These are phyloP conservation scores for Beauveria scarabaeidicola DNA, from an alignment of 2,329 filamentous ascomycete species.

Conservation along the genomic window DNA sequence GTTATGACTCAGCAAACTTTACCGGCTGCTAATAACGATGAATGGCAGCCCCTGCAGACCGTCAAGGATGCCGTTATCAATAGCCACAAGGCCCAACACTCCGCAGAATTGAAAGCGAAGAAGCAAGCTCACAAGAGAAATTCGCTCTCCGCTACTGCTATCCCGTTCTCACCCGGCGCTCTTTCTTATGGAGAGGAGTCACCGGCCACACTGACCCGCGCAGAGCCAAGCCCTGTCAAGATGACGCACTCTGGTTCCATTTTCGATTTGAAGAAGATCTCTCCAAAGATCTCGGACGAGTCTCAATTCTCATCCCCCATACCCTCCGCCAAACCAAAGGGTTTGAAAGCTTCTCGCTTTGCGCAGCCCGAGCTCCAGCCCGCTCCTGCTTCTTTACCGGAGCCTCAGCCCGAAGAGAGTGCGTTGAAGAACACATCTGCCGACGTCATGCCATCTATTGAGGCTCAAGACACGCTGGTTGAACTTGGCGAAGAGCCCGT, in stretches of 20 bases:
- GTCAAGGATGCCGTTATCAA: conserved; percentile 34
- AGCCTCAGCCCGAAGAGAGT: conserved; percentile 14
- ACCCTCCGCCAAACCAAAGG: conserved; percentile 33
- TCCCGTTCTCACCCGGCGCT: conserved; percentile 52
- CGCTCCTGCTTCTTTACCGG: conserved; percentile 12
- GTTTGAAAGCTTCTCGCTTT: conserved; percentile 36
- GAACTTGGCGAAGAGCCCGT: conserved; percentile 16
- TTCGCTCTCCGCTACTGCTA: conserved; percentile 62
- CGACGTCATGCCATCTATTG: conserved; percentile 9
- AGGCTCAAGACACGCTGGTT: conserved; percentile 13
- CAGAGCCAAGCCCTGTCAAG: conserved; percentile 4
- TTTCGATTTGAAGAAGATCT: neutral
- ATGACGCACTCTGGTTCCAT: neutral
- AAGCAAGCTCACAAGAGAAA: conserved; percentile 7
- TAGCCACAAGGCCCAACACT: conserved; percentile 14
- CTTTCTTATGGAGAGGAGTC: conserved; percentile 21
- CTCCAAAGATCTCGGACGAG: conserved; percentile 20
- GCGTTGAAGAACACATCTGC: neutral
- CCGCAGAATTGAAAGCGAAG: conserved; percentile 3
- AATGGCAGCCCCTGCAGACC: conserved; percentile 2
- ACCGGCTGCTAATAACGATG: conserved; percentile 22
- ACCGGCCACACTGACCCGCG: conserved; percentile 11
- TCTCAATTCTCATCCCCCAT: conserved; percentile 42
- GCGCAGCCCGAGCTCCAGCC: conserved; percentile 32
- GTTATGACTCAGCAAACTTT: conserved; percentile 46